These are phyloP conservation scores for Osmanthus fragrans DNA, from an alignment of 257 asterid genomes.

Conservation along the genomic window DNA sequence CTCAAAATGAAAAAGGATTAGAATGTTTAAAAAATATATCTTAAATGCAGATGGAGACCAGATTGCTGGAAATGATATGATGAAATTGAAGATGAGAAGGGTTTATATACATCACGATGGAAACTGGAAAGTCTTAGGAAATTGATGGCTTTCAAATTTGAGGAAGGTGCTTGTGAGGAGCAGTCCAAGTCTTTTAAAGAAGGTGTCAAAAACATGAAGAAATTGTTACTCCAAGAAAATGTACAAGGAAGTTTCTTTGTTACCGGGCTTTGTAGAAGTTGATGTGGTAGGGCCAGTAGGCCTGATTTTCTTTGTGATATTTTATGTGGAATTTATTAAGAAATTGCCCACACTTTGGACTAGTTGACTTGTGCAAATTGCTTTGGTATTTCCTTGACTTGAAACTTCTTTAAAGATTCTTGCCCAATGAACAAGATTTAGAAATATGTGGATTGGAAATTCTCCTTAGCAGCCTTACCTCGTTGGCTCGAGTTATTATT, in stretches of 20 bases:
- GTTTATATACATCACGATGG: neutral
- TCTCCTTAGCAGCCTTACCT: neutral
- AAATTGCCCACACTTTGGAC: slow-evolving; percentile 6
- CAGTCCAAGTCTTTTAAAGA: slow-evolving; percentile 9
- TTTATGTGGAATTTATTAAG: slow-evolving; percentile 16
- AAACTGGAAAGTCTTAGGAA: neutral
- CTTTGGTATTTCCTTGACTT: slow-evolving; percentile 25
- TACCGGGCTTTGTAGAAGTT: slow-evolving; percentile 17
- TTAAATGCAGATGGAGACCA: slow-evolving; percentile 10
- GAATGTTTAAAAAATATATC: neutral
- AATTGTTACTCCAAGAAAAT: neutral
- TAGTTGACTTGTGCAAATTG: slow-evolving; percentile 20
- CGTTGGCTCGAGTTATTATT: slow-evolving; percentile 4
- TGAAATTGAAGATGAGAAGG: neutral
- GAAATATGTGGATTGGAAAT: neutral
- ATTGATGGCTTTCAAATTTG: slow-evolving; percentile 7
- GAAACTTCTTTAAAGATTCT: neutral
- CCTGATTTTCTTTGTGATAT: slow-evolving; percentile 17
- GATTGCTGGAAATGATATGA: slow-evolving; percentile 22
- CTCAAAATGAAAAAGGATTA: neutral
- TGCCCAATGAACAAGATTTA: neutral
- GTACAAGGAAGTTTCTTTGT: slow-evolving; percentile 21
- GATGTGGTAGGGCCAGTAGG: slow-evolving; percentile 26
- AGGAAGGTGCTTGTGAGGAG: slow-evolving; percentile 36
- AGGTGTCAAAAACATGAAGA: neutral